These are phyloP conservation scores for Cladobotryum mycophilum DNA, from an alignment of 2,329 filamentous ascomycete species.

Conservation along the genomic window DNA sequence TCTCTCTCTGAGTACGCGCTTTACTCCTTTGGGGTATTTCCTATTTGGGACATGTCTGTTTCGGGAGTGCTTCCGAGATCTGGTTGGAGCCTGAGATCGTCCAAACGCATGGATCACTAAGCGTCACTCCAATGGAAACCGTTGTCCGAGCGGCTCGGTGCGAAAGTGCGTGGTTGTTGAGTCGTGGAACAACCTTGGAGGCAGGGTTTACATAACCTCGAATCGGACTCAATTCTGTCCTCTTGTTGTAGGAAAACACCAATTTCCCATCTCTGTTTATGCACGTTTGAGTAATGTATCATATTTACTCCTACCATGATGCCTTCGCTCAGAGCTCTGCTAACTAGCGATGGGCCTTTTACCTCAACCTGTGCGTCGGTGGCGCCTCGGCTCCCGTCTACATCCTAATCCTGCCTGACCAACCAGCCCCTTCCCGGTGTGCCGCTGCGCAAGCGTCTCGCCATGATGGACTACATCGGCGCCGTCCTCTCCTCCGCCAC, in stretches of 20 bases:
- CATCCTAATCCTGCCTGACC: constrained; percentile 20
- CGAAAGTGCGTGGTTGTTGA: no score
- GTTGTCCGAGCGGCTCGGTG: background rate
- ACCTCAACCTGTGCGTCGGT: constrained; percentile 47
- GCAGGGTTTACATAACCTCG: background rate
- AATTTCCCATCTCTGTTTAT: background rate
- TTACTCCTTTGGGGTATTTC: background rate
- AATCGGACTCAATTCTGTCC: background rate
- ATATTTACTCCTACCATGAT: background rate
- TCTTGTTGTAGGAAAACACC: background rate
- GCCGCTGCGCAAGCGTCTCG: constrained; percentile 20
- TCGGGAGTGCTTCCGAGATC: background rate
- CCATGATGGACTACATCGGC: constrained; percentile 37
- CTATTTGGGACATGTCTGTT: background rate
- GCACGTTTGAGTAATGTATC: background rate
- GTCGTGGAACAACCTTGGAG: background rate
- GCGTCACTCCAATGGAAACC: background rate
- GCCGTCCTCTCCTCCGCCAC: constrained; percentile 34
- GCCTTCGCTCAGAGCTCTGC: background rate
- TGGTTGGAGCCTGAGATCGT: background rate
- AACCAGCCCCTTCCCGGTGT: constrained; percentile 16
- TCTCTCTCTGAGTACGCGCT: no score
- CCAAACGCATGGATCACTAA: background rate
- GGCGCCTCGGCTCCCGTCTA: constrained; percentile 25
- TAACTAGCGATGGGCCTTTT: constrained; percentile 29